Percentiles rank a stretch among this genome's conserved stretches.
These are phyloP conservation scores for Geranium rotundifolium DNA, from an alignment of 345 rosid genomes.

Conservation along the genomic window DNA sequence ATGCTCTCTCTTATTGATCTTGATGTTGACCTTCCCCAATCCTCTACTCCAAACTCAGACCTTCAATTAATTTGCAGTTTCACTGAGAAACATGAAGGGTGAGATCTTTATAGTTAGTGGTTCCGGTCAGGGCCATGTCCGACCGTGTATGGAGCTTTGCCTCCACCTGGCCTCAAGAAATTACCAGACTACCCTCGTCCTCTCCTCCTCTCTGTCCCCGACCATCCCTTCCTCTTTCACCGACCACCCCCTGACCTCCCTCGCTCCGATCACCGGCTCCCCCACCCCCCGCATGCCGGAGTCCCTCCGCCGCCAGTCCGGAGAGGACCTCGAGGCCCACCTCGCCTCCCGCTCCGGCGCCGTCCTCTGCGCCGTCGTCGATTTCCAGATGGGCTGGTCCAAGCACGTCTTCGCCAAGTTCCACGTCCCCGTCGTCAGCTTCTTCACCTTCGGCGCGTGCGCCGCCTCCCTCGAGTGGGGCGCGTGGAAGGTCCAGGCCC, in stretches of 20 bases:
- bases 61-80: too few species aligned
- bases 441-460: conserved; percentile 29
- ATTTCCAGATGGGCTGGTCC: conserved; percentile 30
- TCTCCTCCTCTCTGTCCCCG: conserved; percentile 21
- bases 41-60: too few species aligned
- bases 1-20: too few species aligned
- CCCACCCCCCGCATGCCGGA: conserved; percentile 7
- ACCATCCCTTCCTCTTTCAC: conserved; percentile 21
- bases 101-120: conserved; percentile 32
- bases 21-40: too few species aligned
- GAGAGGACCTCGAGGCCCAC: conserved; percentile 12
- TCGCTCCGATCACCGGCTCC: conserved; percentile 4
- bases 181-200: conserved; percentile 16
- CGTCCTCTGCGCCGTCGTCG: conserved; percentile 21
- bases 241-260: conserved; percentile 19
- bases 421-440: conserved; percentile 11
- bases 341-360: conserved; percentile 5
- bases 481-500: conserved; percentile 10
- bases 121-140: conserved; percentile 34
- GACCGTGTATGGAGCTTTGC: conserved; percentile 32
- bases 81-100: not conserved
- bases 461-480: conserved; percentile 22
- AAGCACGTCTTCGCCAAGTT: conserved; percentile 3
- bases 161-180: conserved; percentile 15
- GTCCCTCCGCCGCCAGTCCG: conserved; percentile 6